These are phyloP conservation scores for Pulveroboletus sp. DNA, from an alignment of 768 basidiomycete genomes.

Conservation along the genomic window DNA sequence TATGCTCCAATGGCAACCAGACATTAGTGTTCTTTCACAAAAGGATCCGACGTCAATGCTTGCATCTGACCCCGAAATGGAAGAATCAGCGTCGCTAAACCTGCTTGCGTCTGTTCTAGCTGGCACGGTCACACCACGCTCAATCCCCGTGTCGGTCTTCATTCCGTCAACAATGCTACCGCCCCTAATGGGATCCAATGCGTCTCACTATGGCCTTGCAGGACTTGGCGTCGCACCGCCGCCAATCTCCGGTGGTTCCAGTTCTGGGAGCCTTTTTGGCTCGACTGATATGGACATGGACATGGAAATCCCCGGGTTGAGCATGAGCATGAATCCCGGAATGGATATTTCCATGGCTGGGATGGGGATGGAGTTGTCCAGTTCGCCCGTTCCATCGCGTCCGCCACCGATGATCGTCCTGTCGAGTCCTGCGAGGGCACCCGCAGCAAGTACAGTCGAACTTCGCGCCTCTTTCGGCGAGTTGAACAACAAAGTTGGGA, in stretches of 20 bases:
- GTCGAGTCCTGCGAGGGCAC: constrained; percentile 62
- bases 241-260: constrained; percentile 21
- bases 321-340: constrained; percentile 32
- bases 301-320: constrained; percentile 35
- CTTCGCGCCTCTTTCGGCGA: constrained; percentile 65
- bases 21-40: constrained; percentile 23
- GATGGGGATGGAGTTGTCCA: constrained; percentile 29
- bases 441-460: constrained; percentile 63
- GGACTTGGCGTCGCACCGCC: constrained; percentile 26
- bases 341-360: constrained; percentile 31
- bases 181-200: constrained; percentile 15
- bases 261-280: constrained; percentile 28
- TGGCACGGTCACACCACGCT: constrained; percentile 39
- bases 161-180: constrained; percentile 42
- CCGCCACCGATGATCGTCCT: constrained; percentile 58
- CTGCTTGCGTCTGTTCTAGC: constrained; percentile 64
- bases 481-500: constrained; percentile 9
- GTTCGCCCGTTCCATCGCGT: constrained; percentile 33
- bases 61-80: constrained; percentile 26
- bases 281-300: constrained; percentile 33
- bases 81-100: constrained; percentile 42
- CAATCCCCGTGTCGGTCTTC: constrained; percentile 71
- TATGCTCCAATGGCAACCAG: constrained; percentile 61
- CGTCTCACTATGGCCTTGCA: constrained; percentile 28
- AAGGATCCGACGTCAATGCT: neutral